These are phyloP conservation scores for Crithidia sp. DNA, from an alignment of 208 protist genomes.

Conservation along the genomic window DNA sequence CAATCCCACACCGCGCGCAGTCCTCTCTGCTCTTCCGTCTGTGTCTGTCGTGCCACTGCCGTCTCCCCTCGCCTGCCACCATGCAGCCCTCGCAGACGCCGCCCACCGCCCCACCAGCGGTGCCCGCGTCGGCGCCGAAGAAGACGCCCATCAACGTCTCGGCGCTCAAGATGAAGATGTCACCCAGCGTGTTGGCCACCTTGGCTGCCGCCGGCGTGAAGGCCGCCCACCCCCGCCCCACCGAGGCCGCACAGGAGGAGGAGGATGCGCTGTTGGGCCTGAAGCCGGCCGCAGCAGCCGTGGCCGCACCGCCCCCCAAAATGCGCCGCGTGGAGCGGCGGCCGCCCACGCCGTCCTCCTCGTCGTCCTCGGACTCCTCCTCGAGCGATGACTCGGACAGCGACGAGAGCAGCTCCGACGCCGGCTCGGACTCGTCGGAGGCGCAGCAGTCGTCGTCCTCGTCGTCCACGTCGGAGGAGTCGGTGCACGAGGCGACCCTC, in stretches of 20 bases:
- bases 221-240: constrained; percentile 19
- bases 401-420: constrained; percentile 16
- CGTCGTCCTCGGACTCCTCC: constrained; percentile 22
- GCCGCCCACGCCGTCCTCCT: constrained; percentile 30
- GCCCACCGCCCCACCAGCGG: constrained; percentile 21
- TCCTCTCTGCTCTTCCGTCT: too few species aligned
- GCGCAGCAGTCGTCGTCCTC: constrained; percentile 11
- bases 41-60: background rate
- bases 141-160: constrained; percentile 74
- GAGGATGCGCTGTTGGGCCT: constrained; percentile 42
- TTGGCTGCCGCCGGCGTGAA: constrained; percentile 30
- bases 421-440: constrained; percentile 21
- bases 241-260: constrained; percentile 42
- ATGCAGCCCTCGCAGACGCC: constrained; percentile 34
- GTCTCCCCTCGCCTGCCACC: background rate
- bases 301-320: constrained; percentile 30
- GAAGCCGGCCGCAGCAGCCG: constrained; percentile 19
- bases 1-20: too few species aligned
- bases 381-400: constrained; percentile 27
- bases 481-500: constrained; percentile 57
- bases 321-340: constrained; percentile 27
- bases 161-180: constrained; percentile 38
- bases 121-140: constrained; percentile 62
- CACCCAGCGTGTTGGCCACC: constrained; percentile 25
- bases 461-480: constrained; percentile 17